Evolutionary conservation across 306 rosid species (phyloP).

Genomic region (Rosa lucieae): DNA sequence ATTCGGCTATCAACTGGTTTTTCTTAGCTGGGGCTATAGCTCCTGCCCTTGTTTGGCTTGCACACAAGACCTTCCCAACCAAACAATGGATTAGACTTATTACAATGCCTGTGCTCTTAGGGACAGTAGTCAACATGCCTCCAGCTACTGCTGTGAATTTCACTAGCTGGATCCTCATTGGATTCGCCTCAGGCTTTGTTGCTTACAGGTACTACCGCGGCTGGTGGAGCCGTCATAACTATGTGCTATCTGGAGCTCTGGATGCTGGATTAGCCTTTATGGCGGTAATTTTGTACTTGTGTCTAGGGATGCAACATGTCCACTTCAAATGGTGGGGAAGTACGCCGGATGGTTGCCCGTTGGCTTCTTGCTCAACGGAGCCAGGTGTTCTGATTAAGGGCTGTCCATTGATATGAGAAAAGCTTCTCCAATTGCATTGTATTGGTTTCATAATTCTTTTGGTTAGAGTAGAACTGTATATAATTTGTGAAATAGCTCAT

Average conservation of each 20-base stretch:
- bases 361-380: slow-evolving; percentile 78
- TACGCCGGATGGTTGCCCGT: slow-evolving; percentile 63
- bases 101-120: slow-evolving; percentile 66
- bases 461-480: background rate
- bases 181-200: slow-evolving; percentile 66
- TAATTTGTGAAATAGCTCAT: background rate
- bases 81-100: slow-evolving; percentile 66
- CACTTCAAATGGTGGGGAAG: slow-evolving; percentile 77
- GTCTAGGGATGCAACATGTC: slow-evolving; percentile 58
- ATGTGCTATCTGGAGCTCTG: slow-evolving; percentile 71
- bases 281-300: slow-evolving; percentile 68
- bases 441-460: background rate
- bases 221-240: slow-evolving; percentile 85
- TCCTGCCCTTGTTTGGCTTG: slow-evolving; percentile 72
- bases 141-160: slow-evolving; percentile 81
- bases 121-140: slow-evolving; percentile 57
- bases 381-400: slow-evolving; percentile 41
- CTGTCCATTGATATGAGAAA: slow-evolving; percentile 43
- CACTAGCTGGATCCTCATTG: slow-evolving; percentile 70
- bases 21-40: slow-evolving; percentile 75
- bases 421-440: background rate
- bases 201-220: slow-evolving; percentile 61
- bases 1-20: slow-evolving; percentile 74
- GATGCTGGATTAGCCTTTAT: slow-evolving; percentile 91
- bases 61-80: slow-evolving; percentile 68